phyloP scores from a whole-genome alignment of 345 rosid genomes.

The Capsella bursapastoris region DNA sequence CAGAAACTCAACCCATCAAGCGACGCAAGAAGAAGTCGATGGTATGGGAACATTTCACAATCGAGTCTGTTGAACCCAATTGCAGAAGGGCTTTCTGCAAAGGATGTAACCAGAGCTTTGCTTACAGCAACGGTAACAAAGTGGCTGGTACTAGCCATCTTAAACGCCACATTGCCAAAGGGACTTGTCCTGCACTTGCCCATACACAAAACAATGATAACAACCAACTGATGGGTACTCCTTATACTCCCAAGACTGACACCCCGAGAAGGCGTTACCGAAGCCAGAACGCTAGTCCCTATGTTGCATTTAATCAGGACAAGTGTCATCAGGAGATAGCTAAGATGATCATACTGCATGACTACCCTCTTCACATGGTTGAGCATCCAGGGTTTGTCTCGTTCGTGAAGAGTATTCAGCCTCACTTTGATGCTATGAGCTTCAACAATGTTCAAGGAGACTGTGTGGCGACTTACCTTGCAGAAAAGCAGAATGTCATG shows the following conservation, averaged over 20 bases:
- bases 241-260: constrained; percentile 56
- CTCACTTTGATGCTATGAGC: constrained; percentile 67
- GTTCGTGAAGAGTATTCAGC: constrained; percentile 81
- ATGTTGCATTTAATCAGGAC: constrained; percentile 70
- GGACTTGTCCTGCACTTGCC: constrained; percentile 72
- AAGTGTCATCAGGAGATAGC: constrained; percentile 80
- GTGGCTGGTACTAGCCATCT: constrained; percentile 98
- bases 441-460: constrained; percentile 89
- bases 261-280: constrained; percentile 77
- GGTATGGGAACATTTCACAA: constrained; percentile 92
- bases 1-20: constrained; percentile 32
- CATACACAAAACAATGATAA: constrained; percentile 55
- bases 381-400: constrained; percentile 78
- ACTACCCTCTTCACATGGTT: constrained; percentile 91
- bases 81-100: constrained; percentile 92
- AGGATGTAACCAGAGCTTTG: constrained; percentile 95
- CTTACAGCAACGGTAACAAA: constrained; percentile 92
- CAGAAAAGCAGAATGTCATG: constrained; percentile 80
- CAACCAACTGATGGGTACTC: constrained; percentile 50
- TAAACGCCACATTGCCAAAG: constrained; percentile 90
- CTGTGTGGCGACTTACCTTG: constrained; percentile 80
- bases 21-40: constrained; percentile 72
- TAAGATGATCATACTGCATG: constrained; percentile 81
- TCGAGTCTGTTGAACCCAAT: constrained; percentile 67
- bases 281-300: constrained; percentile 50